Base-by-base conservation (phyloP, 306 rosid genomes). In the Leucaena leucocephala region DNA sequence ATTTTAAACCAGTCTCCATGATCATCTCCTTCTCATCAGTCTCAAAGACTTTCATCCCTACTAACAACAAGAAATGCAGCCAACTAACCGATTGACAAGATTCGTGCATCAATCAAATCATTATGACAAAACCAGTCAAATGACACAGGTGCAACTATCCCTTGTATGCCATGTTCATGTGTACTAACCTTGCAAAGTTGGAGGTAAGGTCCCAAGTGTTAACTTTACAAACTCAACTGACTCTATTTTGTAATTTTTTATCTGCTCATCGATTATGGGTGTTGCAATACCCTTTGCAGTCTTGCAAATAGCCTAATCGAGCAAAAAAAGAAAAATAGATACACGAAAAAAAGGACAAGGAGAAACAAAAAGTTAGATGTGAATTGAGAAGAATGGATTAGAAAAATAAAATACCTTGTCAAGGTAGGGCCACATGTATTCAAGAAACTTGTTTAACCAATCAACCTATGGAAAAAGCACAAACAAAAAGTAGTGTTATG, bases 11-110 rank as follows among this genome's bases (percentile, higher is more conserved):
- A 57, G 94, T 97, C 87, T 94, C 97, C 97, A 94, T 91, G 59
- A 94, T 92, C 85, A 94, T 80, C 88, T 94, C 98, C 84, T 94
- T 94, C 85, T 94, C 98, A 78, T 91, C 97, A 52, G 98, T 94
- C 83, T 64, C 77, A 46, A 85, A 94, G 74, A 89, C 91, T 84
- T 94, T 94, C 98, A 92, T 92, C 67, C 98, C 98, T 94, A 58
- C 48, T 12, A 43, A 71, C 11, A 61, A 66, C 10, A 80, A 67
- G 71, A 79, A 45, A 68, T 63, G 73, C 67, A 57, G 66, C 63
- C 61, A 40, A 16, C 57, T 45, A 80, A 72, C 74, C 74, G 34
- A 57, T 75, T 8, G 45, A 39, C 8, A 78, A 76, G 19, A 48
- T 55, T 79, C 72, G 22, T 14, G 78, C 17, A 21, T 54, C 61